These are phyloP conservation scores for Cryptosporidium viatorum DNA, from an alignment of 169 alveolate genomes.

Conservation along the genomic window DNA sequence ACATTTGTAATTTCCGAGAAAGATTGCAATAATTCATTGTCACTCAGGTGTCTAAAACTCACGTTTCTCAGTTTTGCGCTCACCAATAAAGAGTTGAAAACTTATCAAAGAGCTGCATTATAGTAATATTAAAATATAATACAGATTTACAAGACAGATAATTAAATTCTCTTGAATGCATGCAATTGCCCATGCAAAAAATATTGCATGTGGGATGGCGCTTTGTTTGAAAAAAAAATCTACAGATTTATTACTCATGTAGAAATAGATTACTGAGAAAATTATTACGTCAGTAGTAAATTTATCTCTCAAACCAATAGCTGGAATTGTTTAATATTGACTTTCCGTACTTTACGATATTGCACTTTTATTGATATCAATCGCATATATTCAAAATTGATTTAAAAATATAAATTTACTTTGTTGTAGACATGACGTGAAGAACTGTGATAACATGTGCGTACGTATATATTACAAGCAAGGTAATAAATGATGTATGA, in stretches of 20 bases:
- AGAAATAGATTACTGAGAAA: not conserved
- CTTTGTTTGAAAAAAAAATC: not conserved
- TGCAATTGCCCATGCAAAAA: not conserved
- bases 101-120: too few species aligned
- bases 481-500: not conserved
- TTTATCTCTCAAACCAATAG: not conserved
- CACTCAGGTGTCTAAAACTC: too few species aligned
- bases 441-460: slow-evolving; percentile 67
- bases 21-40: not conserved
- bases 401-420: not conserved
- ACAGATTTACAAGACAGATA: not conserved
- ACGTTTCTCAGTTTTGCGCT: not conserved
- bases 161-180: not conserved
- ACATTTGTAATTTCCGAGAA: too few species aligned
- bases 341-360: not conserved
- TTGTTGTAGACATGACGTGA: slow-evolving; percentile 19
- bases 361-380: not conserved
- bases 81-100: not conserved
- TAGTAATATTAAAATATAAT: not conserved
- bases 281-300: not conserved
- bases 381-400: not conserved
- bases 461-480: slow-evolving; percentile 35
- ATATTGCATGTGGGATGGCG: slow-evolving; percentile 13
- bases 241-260: not conserved
- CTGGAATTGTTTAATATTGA: not conserved